Conservation (phyloP, 345 rosid species). For the Sisymbrium altissimum region DNA sequence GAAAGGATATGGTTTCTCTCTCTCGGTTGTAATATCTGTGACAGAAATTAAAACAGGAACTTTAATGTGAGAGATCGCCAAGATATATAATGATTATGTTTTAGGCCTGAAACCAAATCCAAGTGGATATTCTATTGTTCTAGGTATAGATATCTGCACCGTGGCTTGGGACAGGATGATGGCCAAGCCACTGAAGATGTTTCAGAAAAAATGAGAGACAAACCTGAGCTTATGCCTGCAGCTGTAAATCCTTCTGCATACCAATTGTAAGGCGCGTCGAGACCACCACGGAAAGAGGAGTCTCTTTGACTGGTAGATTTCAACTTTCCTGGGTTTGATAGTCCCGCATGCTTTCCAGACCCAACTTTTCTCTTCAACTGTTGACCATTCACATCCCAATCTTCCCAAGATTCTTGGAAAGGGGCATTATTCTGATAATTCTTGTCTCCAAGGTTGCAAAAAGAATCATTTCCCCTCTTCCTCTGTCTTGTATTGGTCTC, state of each 20-base stretch:
- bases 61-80: slow-evolving; percentile 11
- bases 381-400: slow-evolving; percentile 25
- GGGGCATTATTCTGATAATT: slow-evolving; percentile 14
- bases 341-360: slow-evolving; percentile 27
- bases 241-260: slow-evolving; percentile 41
- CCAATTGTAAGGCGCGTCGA: slow-evolving; percentile 26
- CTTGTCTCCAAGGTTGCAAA: slow-evolving; percentile 28
- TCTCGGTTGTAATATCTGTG: slow-evolving; percentile 37
- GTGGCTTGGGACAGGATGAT: slow-evolving; percentile 14
- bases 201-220: slow-evolving; percentile 18
- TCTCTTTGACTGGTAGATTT: slow-evolving; percentile 26
- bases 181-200: slow-evolving; percentile 25
- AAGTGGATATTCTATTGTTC: neutral
- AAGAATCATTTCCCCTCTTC: slow-evolving; percentile 28
- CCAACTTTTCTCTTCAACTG: slow-evolving; percentile 19
- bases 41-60: slow-evolving; percentile 26
- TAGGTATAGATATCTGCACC: slow-evolving; percentile 4
- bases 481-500: slow-evolving; percentile 32
- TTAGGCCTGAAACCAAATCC: slow-evolving; percentile 19
- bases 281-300: slow-evolving; percentile 29
- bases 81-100: slow-evolving; percentile 17
- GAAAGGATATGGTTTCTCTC: slow-evolving; percentile 28
- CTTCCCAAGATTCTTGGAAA: slow-evolving; percentile 31
- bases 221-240: slow-evolving; percentile 31
- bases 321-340: slow-evolving; percentile 32